phyloP scores from a whole-genome alignment of 129 eudicot genomes.

The Pseudognaphalium luteoalbum region DNA sequence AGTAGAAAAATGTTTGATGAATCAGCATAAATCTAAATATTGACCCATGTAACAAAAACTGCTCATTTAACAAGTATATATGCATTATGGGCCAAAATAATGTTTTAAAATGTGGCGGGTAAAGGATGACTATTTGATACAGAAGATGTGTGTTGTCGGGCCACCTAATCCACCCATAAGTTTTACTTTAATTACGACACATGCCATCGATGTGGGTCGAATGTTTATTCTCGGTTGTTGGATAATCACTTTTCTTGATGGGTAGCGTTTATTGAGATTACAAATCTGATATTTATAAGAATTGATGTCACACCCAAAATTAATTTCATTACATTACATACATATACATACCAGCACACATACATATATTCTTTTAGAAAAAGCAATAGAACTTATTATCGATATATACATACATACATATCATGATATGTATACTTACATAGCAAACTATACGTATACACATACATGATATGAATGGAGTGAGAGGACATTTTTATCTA shows the following conservation, averaged over 20 bases:
- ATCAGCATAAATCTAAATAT: not conserved
- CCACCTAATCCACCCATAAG: conserved; percentile 44
- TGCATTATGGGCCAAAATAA: not conserved
- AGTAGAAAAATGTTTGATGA: too few relatives aligned
- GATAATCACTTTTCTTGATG: conserved; percentile 17
- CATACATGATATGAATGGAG: too few relatives aligned
- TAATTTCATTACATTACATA: not conserved
- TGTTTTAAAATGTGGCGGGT: conserved; percentile 46
- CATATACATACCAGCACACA: too few relatives aligned
- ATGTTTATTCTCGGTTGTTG: conserved; percentile 18
- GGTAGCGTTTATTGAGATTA: conserved; percentile 25
- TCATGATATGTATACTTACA: too few relatives aligned
- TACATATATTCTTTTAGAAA: too few relatives aligned
- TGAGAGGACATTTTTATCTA: too few relatives aligned
- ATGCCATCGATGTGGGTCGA: conserved; percentile 20
- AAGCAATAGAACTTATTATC: too few relatives aligned
- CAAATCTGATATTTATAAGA: conserved; percentile 5
- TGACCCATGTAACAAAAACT: too few relatives aligned
- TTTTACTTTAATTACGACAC: conserved; percentile 3
- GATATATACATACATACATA: too few relatives aligned
- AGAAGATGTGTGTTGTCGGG: conserved; percentile 31
- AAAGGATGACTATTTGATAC: conserved; percentile 9
- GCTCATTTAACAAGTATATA: too few relatives aligned
- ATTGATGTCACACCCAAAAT: conserved; percentile 28
- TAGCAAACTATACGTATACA: too few relatives aligned